phyloP scores from a whole-genome alignment of 1,284 basidiomycete species.

The Apiotrichum gracile region DNA sequence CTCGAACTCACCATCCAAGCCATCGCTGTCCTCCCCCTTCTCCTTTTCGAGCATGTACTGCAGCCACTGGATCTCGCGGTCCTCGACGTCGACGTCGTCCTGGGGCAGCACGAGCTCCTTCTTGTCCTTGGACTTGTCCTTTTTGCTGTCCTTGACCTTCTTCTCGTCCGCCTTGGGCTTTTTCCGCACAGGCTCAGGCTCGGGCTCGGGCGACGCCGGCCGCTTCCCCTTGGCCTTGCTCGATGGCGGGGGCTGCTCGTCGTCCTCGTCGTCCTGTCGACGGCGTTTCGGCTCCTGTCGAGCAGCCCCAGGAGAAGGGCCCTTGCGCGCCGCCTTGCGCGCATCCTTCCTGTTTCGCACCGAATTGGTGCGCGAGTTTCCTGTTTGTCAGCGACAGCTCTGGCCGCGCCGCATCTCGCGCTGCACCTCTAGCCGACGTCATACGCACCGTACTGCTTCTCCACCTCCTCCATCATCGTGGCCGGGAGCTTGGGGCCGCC shows the following conservation, averaged over 20 bases:
- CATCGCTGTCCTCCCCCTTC: slow-evolving; percentile 49
- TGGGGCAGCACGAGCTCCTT: slow-evolving; percentile 35
- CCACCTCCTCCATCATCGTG: slow-evolving; percentile 32
- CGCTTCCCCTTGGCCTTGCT: slow-evolving; percentile 9
- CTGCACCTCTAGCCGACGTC: background rate
- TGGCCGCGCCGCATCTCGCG: no score
- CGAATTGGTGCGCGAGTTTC: background rate
- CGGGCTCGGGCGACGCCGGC: slow-evolving; percentile 8
- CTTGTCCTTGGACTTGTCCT: slow-evolving; percentile 18
- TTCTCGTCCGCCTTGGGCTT: slow-evolving; percentile 19
- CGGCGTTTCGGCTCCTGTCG: background rate
- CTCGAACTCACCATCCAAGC: slow-evolving; percentile 56
- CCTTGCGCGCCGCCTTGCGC: slow-evolving; percentile 17
- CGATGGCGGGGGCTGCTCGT: background rate
- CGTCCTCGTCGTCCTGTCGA: background rate
- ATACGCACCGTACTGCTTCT: slow-evolving; percentile 25
- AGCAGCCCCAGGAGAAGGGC: slow-evolving; percentile 4
- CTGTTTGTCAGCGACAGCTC: slow-evolving; percentile 5
- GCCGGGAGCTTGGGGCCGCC: slow-evolving; percentile 32
- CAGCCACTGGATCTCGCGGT: slow-evolving; percentile 68
- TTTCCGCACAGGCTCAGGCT: slow-evolving; percentile 20
- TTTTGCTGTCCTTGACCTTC: slow-evolving; percentile 4
- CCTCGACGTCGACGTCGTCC: slow-evolving; percentile 54
- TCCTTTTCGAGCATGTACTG: slow-evolving; percentile 60
- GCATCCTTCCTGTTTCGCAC: slow-evolving; percentile 10